Evolutionary conservation across 148 eudicot genomes (phyloP).

Genomic region (Spergularia marina): DNA sequence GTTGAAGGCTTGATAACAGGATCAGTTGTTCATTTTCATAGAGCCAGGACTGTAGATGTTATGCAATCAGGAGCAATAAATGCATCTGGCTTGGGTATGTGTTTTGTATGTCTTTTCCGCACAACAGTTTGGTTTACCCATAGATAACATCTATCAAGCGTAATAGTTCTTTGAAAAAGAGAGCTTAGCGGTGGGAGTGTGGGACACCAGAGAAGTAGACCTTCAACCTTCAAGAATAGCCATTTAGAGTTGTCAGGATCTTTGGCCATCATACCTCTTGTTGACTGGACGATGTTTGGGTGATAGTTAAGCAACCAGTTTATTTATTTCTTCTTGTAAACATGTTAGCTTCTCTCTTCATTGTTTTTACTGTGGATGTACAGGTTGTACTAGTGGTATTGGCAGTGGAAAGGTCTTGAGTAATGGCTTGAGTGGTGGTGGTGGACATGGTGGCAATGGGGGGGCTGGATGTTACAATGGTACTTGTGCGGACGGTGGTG

Average conservation of each 20-base stretch:
- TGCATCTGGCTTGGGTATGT: slow-evolving; percentile 86
- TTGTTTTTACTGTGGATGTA: slow-evolving; percentile 12
- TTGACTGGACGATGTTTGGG: neutral
- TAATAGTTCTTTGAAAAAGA: neutral
- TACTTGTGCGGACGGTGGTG: slow-evolving; percentile 71
- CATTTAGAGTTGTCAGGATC: neutral
- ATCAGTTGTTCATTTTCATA: slow-evolving; percentile 89
- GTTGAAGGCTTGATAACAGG: slow-evolving; percentile 89
- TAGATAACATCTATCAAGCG: neutral
- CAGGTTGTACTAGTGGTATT: slow-evolving; percentile 88
- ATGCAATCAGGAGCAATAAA: slow-evolving; percentile 61
- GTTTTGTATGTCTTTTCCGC: neutral
- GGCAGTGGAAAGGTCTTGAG: slow-evolving; percentile 60
- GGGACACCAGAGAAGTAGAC: neutral
- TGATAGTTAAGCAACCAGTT: neutral
- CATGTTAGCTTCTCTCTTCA: neutral
- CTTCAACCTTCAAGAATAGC: neutral
- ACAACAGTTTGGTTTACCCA: neutral
- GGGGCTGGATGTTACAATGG: slow-evolving; percentile 69
- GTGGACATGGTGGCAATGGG: slow-evolving; percentile 96
- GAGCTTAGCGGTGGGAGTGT: neutral
- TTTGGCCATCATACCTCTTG: neutral
- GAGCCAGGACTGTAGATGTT: slow-evolving; percentile 72
- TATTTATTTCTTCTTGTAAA: neutral
- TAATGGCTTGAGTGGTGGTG: slow-evolving; percentile 85